Percentiles rank a stretch among this genome's conserved stretches.
Evolutionary conservation across 2,329 filamentous ascomycete species (phyloP).

Genomic region (Scleromitrula shiraiana): DNA sequence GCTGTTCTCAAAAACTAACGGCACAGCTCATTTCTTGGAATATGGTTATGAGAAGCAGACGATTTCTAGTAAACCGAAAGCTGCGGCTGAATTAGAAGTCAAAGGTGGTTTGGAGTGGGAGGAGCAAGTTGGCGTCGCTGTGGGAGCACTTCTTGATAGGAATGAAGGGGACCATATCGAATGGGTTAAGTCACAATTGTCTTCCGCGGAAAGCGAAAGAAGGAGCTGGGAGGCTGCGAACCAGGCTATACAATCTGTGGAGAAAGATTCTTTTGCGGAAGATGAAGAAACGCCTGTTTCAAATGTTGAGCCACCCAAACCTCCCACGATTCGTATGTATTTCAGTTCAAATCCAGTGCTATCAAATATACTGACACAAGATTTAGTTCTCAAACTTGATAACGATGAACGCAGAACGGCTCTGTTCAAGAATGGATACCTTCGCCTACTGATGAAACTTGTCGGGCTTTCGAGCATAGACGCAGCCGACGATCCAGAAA

Average conservation of each 20-base stretch:
- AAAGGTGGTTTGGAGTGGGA: constrained; percentile 57
- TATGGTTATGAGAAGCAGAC: constrained; percentile 82
- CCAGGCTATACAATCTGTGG: constrained; percentile 45
- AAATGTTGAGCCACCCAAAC: constrained; percentile 29
- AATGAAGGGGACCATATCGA: constrained; percentile 66
- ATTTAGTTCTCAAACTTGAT: constrained; percentile 38
- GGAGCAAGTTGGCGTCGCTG: constrained; percentile 67
- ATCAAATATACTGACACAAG: constrained; percentile 16
- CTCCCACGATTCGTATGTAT: constrained; percentile 47
- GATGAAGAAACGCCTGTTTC: constrained; percentile 28
- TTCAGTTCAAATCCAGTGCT: not conserved
- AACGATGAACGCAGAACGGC: constrained; percentile 59
- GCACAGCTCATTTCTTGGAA: constrained; percentile 79
- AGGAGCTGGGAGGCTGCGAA: constrained; percentile 70
- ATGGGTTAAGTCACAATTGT: constrained; percentile 72
- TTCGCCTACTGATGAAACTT: constrained; percentile 76
- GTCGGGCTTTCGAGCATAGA: constrained; percentile 58
- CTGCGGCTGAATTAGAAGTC: constrained; percentile 78
- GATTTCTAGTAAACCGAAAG: constrained; percentile 52
- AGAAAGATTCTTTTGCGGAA: constrained; percentile 33
- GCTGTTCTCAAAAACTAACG: constrained; percentile 85
- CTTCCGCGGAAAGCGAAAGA: constrained; percentile 62
- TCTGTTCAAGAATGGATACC: constrained; percentile 82
- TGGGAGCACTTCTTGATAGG: constrained; percentile 72
- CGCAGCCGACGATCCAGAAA: constrained; percentile 59